Evolutionary conservation across 495 filamentous ascomycete genomes (phyloP), one percentile per base, ranked within the genome.

Genomic region (Cladorrhinum samala): DNA sequence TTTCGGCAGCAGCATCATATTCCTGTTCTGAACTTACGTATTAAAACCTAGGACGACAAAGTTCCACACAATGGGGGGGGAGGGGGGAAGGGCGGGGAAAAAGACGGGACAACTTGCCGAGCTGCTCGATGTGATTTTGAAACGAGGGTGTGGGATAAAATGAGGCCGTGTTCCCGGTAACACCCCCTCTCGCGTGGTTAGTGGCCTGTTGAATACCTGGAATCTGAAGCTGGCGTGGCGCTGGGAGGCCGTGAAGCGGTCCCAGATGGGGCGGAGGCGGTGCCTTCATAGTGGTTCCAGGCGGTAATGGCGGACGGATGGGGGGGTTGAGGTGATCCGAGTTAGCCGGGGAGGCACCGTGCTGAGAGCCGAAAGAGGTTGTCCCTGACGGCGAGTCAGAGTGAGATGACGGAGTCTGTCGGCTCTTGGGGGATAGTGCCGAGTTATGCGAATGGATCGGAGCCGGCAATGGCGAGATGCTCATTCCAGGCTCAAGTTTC

Each of bases 1-100:
- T 88, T 58, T 96, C 91, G 64, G 87, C 84, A 77, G 93, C 88
- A 50, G 93, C 90, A 72, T 98, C 93, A 77, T 97, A 97, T 77
- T 98, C 93, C 80, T 95, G 92, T 77, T 97, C 93, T 98, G 80
- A 79, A 84, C 70, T 78, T 73, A 87, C 77, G 78, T 67, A 81
- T 81, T 89, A 74, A 87, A 58, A 75, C 74, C 82, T 89, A 88
- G 85, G 84, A 88, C 83, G 79, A 81, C 83, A 85, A 64, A 85
- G 85, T 76, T 86, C 81, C 76, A 79, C 80, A 62, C 74, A 73
- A 77, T 51, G 68, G 68, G 53, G 11, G 40, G 60, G 59, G n/a
- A n/a, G 60, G 61, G 67, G 59, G 57, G 56, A 70, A 72, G 68
- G 75, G 78, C 57, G 69, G 71, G 68, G 75, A 78, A 58, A 67